Evolutionary conservation across 2,329 filamentous ascomycete genomes (phyloP).

Genomic region (Fusarium brevicatenulatum): DNA sequence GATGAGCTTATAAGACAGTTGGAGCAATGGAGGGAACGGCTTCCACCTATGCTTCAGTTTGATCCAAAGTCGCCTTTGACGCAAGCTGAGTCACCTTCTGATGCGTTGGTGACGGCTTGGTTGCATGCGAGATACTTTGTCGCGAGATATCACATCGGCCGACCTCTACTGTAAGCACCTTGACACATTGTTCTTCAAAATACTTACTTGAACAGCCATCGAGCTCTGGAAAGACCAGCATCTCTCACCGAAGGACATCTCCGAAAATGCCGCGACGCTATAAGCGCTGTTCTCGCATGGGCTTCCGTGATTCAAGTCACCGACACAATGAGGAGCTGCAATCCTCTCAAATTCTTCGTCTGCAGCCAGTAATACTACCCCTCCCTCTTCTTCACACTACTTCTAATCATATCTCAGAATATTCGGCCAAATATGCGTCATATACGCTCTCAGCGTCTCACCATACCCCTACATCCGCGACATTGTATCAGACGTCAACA

Average conservation of each 20-base stretch:
- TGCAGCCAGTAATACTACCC: conserved; percentile 9
- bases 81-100: conserved; percentile 17
- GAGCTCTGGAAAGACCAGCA: conserved; percentile 15
- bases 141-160: conserved; percentile 28
- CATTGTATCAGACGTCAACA: conserved; percentile 6
- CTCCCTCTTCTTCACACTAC: too few species aligned
- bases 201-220: conserved; percentile 1
- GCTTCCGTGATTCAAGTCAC: conserved; percentile 20
- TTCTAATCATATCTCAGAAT: background rate
- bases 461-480: conserved; percentile 25
- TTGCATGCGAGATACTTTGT: conserved; percentile 30
- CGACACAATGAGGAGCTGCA: conserved; percentile 28
- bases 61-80: conserved; percentile 18
- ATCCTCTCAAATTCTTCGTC: conserved; percentile 31
- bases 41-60: conserved; percentile 25
- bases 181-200: fast-evolving
- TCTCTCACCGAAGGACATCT: conserved; percentile 24
- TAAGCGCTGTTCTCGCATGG: conserved; percentile 17
- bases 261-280: conserved; percentile 26
- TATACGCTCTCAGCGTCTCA: conserved; percentile 27
- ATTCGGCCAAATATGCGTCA: conserved; percentile 29
- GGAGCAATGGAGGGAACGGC: conserved; percentile 21
- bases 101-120: conserved; percentile 22
- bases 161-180: conserved; percentile 16
- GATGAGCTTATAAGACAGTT: conserved; percentile 30